phyloP scores from a whole-genome alignment of 2,329 filamentous ascomycete genomes.

The Scedosporium minutisporum region DNA sequence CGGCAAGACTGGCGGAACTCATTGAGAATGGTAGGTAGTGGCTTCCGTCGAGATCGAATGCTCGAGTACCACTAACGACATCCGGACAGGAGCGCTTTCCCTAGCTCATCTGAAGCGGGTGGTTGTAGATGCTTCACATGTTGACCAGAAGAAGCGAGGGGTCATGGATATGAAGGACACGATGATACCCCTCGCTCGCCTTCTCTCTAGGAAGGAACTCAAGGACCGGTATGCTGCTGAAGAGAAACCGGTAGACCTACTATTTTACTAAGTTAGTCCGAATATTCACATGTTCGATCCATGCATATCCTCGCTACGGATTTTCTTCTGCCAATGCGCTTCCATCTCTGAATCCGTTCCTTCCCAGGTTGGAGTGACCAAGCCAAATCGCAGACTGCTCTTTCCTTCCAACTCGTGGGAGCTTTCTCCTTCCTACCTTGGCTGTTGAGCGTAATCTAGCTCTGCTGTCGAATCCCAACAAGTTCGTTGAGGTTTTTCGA shows the following conservation, averaged over 20 bases:
- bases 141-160: constrained; percentile 89
- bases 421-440: too few species aligned
- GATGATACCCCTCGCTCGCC: constrained; percentile 66
- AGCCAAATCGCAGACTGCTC: too few species aligned
- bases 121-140: constrained; percentile 82
- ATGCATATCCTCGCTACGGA: background rate
- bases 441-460: too few species aligned
- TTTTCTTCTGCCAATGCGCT: background rate
- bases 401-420: too few species aligned
- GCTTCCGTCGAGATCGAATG: constrained; percentile 1
- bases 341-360: too few species aligned
- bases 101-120: constrained; percentile 65
- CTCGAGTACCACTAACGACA: background rate
- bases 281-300: background rate
- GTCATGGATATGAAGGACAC: constrained; percentile 95
- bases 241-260: constrained; percentile 47
- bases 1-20: constrained; percentile 70
- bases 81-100: constrained; percentile 50
- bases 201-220: constrained; percentile 63
- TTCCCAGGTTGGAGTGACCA: too few species aligned
- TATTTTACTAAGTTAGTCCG: constrained; percentile 50
- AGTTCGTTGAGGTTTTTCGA: too few species aligned
- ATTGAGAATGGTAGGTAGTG: constrained; percentile 60
- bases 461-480: too few species aligned
- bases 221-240: constrained; percentile 57